Base-by-base conservation (phyloP, 2,329 filamentous ascomycete species). In the Apiospora rasikravindrae region DNA sequence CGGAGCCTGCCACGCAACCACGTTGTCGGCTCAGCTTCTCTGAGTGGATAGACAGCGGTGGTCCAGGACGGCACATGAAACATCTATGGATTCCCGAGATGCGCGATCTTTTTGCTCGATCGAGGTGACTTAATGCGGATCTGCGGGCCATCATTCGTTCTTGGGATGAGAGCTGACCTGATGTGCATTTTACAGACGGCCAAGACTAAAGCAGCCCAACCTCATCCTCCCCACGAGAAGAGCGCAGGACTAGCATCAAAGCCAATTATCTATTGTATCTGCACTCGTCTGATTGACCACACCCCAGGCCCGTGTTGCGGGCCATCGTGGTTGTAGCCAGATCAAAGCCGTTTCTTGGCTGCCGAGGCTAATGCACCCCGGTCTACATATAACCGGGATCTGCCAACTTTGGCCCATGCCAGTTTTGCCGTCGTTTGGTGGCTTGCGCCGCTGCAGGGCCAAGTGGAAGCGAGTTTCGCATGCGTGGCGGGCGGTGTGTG, bases 71-170 rank as follows among this genome's bases (percentile, higher is more conserved):
- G 33, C 29, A 64, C 4, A 13, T 64, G 57, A 64, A 64, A 64
- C 57, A 40, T 14, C 6, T 5, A 64, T 22, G 57, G 57, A 64
- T 29, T n/a, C 57, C 33, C 19, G 29, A 40, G 33, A 64, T 64
- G 33, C 57, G 3, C 57, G 22, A 64, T 40, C 57, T 61, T 37
- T 37, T 19, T 40, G 33, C 57, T 64, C 33, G 33, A 64, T 64
- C 57, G 57, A 40, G 57, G 19, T 22, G 33, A 64, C n/a, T 40
- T n/a, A 19, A 40, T 64, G 57, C 57, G 57, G 57, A 64, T 64
- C 57, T 40, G 33, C 19, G 33, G 57, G 57, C 22, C 33, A 40
- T 64, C 57, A 64, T 64, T 64, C 57, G 33, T 64, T 64, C 33
- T 37, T 14, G 57, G 37, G 57, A 64, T 61, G 53, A 33, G 13